A percentile compares a stretch with the other conserved stretches of the same genome.
These are phyloP conservation scores for Calonectria pauciramosa DNA, from an alignment of 2,329 filamentous ascomycete species.

Conservation along the genomic window DNA sequence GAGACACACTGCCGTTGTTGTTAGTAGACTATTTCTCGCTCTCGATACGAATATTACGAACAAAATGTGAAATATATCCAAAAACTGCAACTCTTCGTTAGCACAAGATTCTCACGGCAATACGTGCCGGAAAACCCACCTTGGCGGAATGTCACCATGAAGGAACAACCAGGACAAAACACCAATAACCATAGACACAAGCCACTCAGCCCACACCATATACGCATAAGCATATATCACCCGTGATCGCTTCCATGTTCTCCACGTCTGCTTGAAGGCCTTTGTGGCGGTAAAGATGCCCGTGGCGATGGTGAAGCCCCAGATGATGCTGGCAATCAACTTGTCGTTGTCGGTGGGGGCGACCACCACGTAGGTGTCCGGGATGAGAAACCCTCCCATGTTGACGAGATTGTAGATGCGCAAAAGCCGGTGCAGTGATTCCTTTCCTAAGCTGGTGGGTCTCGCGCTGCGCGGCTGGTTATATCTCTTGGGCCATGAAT, in stretches of 20 bases:
- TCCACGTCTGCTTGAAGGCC: constrained; percentile 38
- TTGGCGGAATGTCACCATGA: constrained; percentile 34
- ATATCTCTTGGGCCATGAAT: neutral
- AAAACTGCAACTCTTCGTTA: constrained; percentile 29
- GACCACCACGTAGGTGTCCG: constrained; percentile 33
- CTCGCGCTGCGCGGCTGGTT: neutral
- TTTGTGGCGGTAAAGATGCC: constrained; percentile 37
- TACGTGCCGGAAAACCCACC: constrained; percentile 9
- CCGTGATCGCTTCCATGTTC: constrained; percentile 27
- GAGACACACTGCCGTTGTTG: constrained; percentile 16
- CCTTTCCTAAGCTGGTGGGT: neutral
- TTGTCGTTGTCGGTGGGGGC: constrained; percentile 32
- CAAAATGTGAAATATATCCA: constrained; percentile 38
- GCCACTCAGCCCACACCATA: constrained; percentile 43
- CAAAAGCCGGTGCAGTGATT: neutral
- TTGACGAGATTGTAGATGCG: neutral
- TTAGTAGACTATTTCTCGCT: constrained; percentile 10
- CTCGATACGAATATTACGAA: neutral
- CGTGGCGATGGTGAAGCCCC: constrained; percentile 41
- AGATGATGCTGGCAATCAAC: constrained; percentile 43
- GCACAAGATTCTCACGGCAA: neutral
- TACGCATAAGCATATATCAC: constrained; percentile 29
- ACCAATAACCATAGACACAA: constrained; percentile 36
- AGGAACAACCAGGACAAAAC: constrained; percentile 39
- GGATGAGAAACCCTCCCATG: constrained; percentile 25